Evolutionary conservation across 2,329 filamentous ascomycete genomes (phyloP), one percentile per base, ranked within the genome.

Genomic region (Cucurbitaria berberidis): DNA sequence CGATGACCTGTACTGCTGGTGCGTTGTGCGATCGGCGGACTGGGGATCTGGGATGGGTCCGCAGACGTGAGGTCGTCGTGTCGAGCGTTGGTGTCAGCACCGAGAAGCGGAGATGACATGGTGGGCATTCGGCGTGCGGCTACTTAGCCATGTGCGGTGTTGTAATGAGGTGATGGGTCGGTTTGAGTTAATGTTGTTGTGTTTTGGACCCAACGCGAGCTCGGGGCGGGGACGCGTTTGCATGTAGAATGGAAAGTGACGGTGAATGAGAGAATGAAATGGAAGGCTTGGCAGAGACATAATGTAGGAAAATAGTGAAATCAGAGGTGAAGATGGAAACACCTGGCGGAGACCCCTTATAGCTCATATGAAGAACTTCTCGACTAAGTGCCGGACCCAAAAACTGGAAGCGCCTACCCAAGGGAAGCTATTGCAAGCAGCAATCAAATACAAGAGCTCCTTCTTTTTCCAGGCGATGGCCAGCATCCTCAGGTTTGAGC

Each of bases 81-180:
- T 40, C 45, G 49, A n/a, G 53, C 29, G 26, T 57, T 53, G 15
- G 45, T 41, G 27, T 62, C 53, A 30, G 50, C 49, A 19, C 59
- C 51, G 10, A 51, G 18, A 13, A 60, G 51, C n/a, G 58, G 45
- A 24, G 48, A 48, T 13, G 55, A 53, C 59, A 60, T 63, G 26
- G n/a, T 45, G 32, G 36, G 40, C 16, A 29, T 18, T 41, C 10
- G 24, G 10, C 8, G 40, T 29, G 21, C 24, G 24, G n/a, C 4
- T 27, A 29, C 11, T 39, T 21, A 15, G 11, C 19, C 18, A 22
- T 24, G 15, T 3, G 16, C 18, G 10, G 36, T n/a, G 36, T 39
- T 7, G 10, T 38, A 8, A 19, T 21, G 43, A 18, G 26, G 30
- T 11, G 27, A 18, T 32, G n/a, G 40, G 5, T n/a, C n/a, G 9